These are phyloP conservation scores for Cocos nucifera DNA, from an alignment of 176 grass and related monocot species.

Conservation along the genomic window DNA sequence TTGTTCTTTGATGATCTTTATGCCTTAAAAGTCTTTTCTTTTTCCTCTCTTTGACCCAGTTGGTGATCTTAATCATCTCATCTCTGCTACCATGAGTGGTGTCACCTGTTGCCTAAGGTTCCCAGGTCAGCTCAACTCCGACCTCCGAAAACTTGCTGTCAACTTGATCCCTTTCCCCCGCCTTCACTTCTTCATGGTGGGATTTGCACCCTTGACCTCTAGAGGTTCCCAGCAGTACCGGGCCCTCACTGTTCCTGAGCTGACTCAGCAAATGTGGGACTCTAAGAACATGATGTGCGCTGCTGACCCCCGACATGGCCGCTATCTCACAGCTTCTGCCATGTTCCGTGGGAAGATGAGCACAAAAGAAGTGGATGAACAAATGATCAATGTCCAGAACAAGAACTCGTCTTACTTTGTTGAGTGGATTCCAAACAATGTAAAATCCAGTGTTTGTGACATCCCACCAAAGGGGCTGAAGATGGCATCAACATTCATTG, in stretches of 20 bases:
- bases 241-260: constrained; percentile 74
- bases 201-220: constrained; percentile 71
- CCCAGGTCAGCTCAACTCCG: constrained; percentile 89
- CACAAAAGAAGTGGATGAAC: constrained; percentile 94
- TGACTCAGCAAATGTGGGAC: constrained; percentile 95
- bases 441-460: constrained; percentile 77
- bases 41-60: constrained; percentile 28
- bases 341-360: constrained; percentile 96
- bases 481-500: constrained; percentile 61
- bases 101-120: constrained; percentile 81
- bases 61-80: constrained; percentile 84
- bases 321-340: constrained; percentile 70
- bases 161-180: constrained; percentile 86
- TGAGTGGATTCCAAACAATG: constrained; percentile 85
- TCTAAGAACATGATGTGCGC: constrained; percentile 97
- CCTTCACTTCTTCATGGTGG: constrained; percentile 97
- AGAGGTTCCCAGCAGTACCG: constrained; percentile 62
- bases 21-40: no score
- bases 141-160: constrained; percentile 78
- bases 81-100: constrained; percentile 82
- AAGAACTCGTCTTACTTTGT: constrained; percentile 92
- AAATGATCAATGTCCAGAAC: constrained; percentile 86
- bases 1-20: no score
- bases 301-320: constrained; percentile 75
- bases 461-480: constrained; percentile 62